Evolutionary conservation across 805 yeast genomes (phyloP).

Genomic region (Starmerella bombicola): DNA sequence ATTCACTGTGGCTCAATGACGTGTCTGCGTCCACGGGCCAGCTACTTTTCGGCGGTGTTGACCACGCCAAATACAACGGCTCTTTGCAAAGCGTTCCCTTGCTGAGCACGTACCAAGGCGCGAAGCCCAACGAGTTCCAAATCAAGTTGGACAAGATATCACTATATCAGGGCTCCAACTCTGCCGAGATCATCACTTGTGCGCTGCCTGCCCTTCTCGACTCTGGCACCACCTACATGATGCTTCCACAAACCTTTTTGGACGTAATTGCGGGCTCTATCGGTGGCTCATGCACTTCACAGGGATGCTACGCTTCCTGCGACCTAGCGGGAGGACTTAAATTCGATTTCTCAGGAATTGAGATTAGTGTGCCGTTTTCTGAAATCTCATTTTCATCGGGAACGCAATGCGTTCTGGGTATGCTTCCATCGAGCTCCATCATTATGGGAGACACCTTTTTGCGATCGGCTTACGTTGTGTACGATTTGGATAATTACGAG

Average conservation of each 20-base stretch:
- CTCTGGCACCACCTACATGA: conserved; percentile 41
- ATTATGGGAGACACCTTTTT: conserved; percentile 57
- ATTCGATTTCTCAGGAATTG: conserved; percentile 42
- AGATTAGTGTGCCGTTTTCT: conserved; percentile 36
- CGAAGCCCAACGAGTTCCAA: conserved; percentile 12
- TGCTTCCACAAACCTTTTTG: conserved; percentile 32
- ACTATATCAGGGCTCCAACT: conserved; percentile 12
- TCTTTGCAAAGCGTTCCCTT: conserved; percentile 30
- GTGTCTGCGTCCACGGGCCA: conserved; percentile 28
- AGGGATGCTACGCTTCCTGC: conserved; percentile 35
- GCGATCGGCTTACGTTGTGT: conserved; percentile 53
- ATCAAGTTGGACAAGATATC: conserved; percentile 15
- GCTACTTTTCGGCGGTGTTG: conserved; percentile 36
- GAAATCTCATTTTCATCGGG: conserved; percentile 18
- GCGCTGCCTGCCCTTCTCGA: conserved; percentile 36
- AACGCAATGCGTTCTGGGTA: conserved; percentile 21
- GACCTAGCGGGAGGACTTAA: conserved; percentile 25
- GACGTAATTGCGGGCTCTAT: conserved; percentile 27
- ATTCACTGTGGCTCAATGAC: conserved; percentile 37
- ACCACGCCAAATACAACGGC: conserved; percentile 33
- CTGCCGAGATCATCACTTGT: conserved; percentile 6
- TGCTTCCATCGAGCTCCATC: conserved; percentile 23
- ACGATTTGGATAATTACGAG: conserved; percentile 46
- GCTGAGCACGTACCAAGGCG: conserved; percentile 15
- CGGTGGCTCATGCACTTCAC: conserved; percentile 32